Evolutionary conservation across 257 asterid genomes (phyloP), one percentile per base, ranked within the genome.

Genomic region (Vinca minor): DNA sequence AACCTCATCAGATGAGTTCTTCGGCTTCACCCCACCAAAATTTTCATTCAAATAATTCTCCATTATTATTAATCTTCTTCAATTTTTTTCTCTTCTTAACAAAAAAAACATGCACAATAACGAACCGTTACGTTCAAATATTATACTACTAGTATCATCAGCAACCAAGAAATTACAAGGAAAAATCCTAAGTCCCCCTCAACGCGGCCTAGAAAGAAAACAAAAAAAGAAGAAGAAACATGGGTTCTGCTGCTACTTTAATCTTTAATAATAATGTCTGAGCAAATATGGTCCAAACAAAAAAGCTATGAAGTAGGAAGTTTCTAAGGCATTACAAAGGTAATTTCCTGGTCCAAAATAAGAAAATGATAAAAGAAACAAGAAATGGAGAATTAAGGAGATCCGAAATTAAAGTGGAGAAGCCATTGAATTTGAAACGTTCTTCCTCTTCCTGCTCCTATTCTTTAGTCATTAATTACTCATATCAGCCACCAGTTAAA

Each of bases 21-120:
- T 90, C 46, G 96, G 65, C 77, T 81, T 77, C 61, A 90, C 85
- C 41, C 83, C 95, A 77, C 94, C 83, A 68, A 79, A 90, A 58
- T 85, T 77, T 32, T 85, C 95, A 47, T 85, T 75, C 86, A 84
- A 73, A 64, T 83, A 76, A 35, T 67, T 77, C 81, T 76, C 88
- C 95, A 87, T 85, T 35, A 38, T 46, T 18, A 42, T 11, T 13
- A 1, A 0, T 29, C 18, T 36, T 29, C 25, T 45, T 47, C 58
- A 59, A 34, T 36, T 28, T n/a, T n/a, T n/a, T n/a, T 23, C 26
- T 56, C 45, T 28, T 41, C 3, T n/a, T n/a, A n/a, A n/a, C n/a
- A n/a, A n/a, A 44, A 6, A 5, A 46, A 49, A 10, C 53, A 53
- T 42, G 38, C 35, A 73, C 7, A 54, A 21, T n/a, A 29, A 23